phyloP scores from a whole-genome alignment of 2,329 filamentous ascomycete genomes.

The Colletotrichum spaethianum region DNA sequence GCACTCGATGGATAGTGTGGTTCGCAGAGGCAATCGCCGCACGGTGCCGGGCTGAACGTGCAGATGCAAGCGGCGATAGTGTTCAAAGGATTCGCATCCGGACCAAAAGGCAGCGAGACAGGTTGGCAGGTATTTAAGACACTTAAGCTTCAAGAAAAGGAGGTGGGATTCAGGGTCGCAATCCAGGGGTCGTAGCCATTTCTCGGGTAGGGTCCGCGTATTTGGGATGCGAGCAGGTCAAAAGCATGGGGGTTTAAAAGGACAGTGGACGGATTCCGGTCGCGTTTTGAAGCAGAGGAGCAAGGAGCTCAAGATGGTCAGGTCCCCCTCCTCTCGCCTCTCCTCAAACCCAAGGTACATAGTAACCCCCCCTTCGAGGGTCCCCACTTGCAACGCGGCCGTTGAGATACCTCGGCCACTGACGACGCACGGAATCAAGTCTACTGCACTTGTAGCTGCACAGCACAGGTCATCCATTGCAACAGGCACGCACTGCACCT shows the following conservation, averaged over 20 bases:
- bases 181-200: constrained; percentile 38
- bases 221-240: constrained; percentile 20
- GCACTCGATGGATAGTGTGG: neutral
- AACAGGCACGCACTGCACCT: neutral
- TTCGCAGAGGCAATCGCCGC: neutral
- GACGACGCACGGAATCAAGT: neutral
- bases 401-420: constrained; percentile 6
- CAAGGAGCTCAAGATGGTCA: constrained; percentile 19
- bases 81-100: constrained; percentile 19
- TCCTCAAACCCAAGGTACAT: no score
- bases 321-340: neutral
- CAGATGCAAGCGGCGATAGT: constrained; percentile 20
- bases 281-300: constrained; percentile 19
- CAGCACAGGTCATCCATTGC: neutral
- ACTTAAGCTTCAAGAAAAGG: constrained; percentile 12
- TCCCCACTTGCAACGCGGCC: neutral
- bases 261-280: neutral
- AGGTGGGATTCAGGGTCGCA: constrained; percentile 35
- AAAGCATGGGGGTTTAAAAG: neutral
- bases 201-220: constrained; percentile 31
- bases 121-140: neutral
- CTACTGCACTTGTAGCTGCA: neutral
- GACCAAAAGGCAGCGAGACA: constrained; percentile 9
- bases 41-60: neutral
- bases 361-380: neutral